A percentile compares a stretch with the other conserved stretches of the same genome.
These are phyloP conservation scores for Phialophora chinensis DNA, from an alignment of 2,329 filamentous ascomycete genomes.

Conservation along the genomic window DNA sequence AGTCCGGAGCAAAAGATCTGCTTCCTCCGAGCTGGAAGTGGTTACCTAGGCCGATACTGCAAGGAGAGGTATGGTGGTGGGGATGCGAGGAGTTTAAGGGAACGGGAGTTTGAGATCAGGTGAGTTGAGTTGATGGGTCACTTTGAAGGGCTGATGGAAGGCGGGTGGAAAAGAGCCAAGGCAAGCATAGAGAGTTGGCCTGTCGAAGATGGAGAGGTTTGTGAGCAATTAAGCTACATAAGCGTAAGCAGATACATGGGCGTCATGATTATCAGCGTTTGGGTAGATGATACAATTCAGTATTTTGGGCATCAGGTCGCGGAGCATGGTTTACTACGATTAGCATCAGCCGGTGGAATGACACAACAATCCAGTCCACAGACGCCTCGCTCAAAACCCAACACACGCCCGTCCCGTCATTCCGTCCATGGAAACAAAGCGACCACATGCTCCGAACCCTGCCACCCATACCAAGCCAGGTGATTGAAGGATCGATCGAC, in stretches of 20 bases:
- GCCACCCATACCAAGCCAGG: not conserved
- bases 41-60: conserved; percentile 32
- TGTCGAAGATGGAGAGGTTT: not conserved
- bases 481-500: not conserved
- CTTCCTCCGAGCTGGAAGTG: conserved; percentile 41
- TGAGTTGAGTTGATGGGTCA: not conserved
- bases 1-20: conserved; percentile 42
- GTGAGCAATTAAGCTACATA: not conserved
- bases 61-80: conserved; percentile 15
- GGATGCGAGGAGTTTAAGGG: conserved; percentile 8
- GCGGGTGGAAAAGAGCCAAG: not conserved
- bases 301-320: not conserved
- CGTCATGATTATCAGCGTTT: not conserved
- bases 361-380: not conserved
- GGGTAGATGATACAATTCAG: not conserved
- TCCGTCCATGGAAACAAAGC: not conserved
- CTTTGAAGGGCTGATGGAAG: not conserved
- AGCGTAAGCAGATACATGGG: not conserved
- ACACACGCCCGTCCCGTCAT: not conserved
- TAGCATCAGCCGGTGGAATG: not conserved
- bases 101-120: conserved; percentile 12
- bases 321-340: not conserved
- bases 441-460: not conserved
- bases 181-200: not conserved
- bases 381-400: not conserved